Conservation (phyloP, 2,329 filamentous ascomycete genomes). For the Cryphonectria nitschkei region DNA sequence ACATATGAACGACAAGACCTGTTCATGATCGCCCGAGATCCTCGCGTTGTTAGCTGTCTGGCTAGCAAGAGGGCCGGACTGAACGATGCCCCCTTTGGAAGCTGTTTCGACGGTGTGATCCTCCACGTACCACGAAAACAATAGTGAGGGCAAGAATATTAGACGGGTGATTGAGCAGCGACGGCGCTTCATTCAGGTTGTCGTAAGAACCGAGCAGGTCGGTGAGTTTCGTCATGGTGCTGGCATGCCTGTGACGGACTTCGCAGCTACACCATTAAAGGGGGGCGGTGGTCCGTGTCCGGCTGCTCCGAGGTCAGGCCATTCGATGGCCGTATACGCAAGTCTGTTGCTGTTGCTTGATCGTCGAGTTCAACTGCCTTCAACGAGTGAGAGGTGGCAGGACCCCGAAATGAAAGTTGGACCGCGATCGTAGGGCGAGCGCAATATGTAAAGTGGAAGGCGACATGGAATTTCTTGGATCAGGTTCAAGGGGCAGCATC, state of each 20-base stretch:
- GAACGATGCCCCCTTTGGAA: background rate
- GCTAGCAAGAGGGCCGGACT: background rate
- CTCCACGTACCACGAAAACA: constrained; percentile 21
- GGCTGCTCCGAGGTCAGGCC: background rate
- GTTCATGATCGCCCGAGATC: background rate
- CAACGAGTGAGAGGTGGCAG: background rate
- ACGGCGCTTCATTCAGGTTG: constrained; percentile 20
- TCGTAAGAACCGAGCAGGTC: constrained; percentile 23
- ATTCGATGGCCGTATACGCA: background rate
- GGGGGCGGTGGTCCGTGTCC: background rate
- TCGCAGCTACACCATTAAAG: background rate
- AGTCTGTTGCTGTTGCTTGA: background rate
- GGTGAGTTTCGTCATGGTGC: constrained; percentile 19
- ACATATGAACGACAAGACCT: constrained; percentile 30
- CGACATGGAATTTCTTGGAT: background rate
- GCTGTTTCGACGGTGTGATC: background rate
- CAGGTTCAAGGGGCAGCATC: background rate
- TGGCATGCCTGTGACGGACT: background rate
- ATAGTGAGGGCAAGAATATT: constrained; percentile 24
- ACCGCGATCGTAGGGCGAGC: background rate
- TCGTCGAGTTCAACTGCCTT: background rate
- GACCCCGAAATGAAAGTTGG: background rate
- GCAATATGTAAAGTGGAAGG: background rate
- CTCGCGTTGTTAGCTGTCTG: background rate
- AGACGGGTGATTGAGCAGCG: constrained; percentile 17